A percentile compares a stretch with the other conserved stretches of the same genome.
These are phyloP conservation scores for Allantophomopsis lycopodina DNA, from an alignment of 2,329 filamentous ascomycete genomes.

Conservation along the genomic window DNA sequence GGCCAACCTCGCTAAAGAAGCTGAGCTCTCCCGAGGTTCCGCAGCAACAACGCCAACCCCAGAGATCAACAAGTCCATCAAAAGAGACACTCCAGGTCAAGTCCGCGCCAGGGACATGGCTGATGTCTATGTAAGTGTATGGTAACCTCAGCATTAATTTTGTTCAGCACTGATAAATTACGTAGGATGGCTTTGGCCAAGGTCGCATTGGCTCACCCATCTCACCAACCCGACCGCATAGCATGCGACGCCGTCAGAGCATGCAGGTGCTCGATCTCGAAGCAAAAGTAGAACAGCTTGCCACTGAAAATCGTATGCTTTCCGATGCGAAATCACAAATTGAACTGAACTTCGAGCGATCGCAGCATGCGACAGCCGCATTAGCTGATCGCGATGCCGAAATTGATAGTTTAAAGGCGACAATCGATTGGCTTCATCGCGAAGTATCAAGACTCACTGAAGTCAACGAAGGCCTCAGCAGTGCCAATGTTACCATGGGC, in stretches of 20 bases:
- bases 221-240: slow-evolving; percentile 87
- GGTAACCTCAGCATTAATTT: background rate
- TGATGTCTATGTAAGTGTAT: slow-evolving; percentile 76
- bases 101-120: slow-evolving; percentile 75
- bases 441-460: slow-evolving; percentile 72
- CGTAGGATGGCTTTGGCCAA: slow-evolving; percentile 85
- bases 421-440: slow-evolving; percentile 66
- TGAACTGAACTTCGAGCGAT: slow-evolving; percentile 47
- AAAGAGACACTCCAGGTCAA: slow-evolving; percentile 78
- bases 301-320: slow-evolving; percentile 72
- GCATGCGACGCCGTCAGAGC: slow-evolving; percentile 92
- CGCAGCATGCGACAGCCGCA: slow-evolving; percentile 51
- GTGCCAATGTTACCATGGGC: slow-evolving; percentile 64
- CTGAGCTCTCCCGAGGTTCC: slow-evolving; percentile 28
- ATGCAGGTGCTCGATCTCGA: slow-evolving; percentile 95
- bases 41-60: slow-evolving; percentile 8
- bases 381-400: slow-evolving; percentile 76
- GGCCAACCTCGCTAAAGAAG: slow-evolving; percentile 22
- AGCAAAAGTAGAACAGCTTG: slow-evolving; percentile 67
- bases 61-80: slow-evolving; percentile 46
- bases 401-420: slow-evolving; percentile 69
- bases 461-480: slow-evolving; percentile 67
- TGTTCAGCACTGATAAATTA: slow-evolving; percentile 1
- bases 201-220: slow-evolving; percentile 74
- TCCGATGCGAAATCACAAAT: slow-evolving; percentile 57